These are phyloP conservation scores for Manihot esculenta DNA, from an alignment of 441 rosid genomes.

Conservation along the genomic window DNA sequence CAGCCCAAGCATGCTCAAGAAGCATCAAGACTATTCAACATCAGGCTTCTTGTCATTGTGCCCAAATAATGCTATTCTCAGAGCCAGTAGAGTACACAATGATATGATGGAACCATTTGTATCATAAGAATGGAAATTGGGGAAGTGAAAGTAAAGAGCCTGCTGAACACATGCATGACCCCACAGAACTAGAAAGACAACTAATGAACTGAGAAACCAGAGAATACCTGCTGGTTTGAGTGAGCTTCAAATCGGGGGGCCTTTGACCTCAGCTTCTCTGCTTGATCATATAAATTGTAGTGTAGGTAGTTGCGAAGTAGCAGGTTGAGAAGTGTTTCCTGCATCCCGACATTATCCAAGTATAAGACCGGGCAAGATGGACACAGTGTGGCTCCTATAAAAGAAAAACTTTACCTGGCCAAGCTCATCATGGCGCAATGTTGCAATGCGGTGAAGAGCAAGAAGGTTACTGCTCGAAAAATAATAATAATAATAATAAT, in stretches of 20 bases:
- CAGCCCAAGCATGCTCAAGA: background rate
- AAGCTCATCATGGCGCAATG: slow-evolving; percentile 70
- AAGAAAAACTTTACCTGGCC: slow-evolving; percentile 47
- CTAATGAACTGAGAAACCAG: background rate
- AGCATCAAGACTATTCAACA: background rate
- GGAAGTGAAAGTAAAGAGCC: too few relatives aligned
- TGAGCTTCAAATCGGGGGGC: slow-evolving; percentile 75
- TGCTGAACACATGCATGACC: too few relatives aligned
- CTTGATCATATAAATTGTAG: slow-evolving; percentile 73
- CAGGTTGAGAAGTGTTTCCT: slow-evolving; percentile 79
- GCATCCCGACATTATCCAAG: slow-evolving; percentile 21
- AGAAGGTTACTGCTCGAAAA: slow-evolving; percentile 47
- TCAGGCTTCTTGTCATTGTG: background rate
- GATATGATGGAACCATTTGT: background rate
- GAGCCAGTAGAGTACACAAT: background rate
- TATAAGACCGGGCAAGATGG: slow-evolving; percentile 10
- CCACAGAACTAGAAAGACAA: background rate
- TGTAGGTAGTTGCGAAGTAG: slow-evolving; percentile 74
- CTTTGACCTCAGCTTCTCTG: slow-evolving; percentile 75
- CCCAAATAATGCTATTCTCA: background rate
- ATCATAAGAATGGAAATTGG: background rate
- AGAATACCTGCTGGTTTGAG: slow-evolving; percentile 55
- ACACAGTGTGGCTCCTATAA: background rate
- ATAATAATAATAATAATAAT: slow-evolving; percentile 6
- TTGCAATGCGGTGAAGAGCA: slow-evolving; percentile 61